Conservation (phyloP, 495 filamentous ascomycete species). For the Schizothecium vesticola region DNA sequence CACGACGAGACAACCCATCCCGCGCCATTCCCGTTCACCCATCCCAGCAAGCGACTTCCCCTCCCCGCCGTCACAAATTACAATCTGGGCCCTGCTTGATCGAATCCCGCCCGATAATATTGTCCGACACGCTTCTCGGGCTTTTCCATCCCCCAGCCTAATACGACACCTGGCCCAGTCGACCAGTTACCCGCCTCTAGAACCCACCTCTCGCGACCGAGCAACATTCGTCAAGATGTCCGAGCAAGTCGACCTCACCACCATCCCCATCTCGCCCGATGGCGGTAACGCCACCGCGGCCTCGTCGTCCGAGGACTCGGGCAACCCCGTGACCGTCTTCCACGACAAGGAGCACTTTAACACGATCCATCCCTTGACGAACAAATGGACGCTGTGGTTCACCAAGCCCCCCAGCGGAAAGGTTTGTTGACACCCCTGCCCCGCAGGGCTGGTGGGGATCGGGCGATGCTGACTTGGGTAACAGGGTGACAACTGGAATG, state of each 20-base stretch:
- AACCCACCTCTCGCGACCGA: background rate
- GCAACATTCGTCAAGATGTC: conserved; percentile 32
- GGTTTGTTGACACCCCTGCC: conserved; percentile 46
- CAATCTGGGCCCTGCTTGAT: background rate
- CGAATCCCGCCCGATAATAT: background rate
- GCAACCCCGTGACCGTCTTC: conserved; percentile 81
- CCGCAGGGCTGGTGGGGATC: background rate
- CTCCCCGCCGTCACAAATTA: background rate
- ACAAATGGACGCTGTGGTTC: conserved; percentile 98
- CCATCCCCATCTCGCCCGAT: conserved; percentile 70
- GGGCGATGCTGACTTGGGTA: conserved; percentile 12
- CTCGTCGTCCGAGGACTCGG: conserved; percentile 32
- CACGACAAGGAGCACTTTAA: conserved; percentile 98
- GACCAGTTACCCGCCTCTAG: background rate
- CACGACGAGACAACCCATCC: conserved; percentile 3
- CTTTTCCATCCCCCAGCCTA: background rate
- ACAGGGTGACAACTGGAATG: conserved; percentile 96
- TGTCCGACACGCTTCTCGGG: background rate
- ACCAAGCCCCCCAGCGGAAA: conserved; percentile 97
- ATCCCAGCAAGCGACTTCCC: background rate
- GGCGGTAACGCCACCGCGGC: conserved; percentile 40
- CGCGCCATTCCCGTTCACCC: no score
- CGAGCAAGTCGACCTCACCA: conserved; percentile 52
- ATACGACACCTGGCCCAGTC: background rate
- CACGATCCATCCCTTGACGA: conserved; percentile 93